Conservation (phyloP, 2,329 filamentous ascomycete genomes). For the Calonectria leucothoes region DNA sequence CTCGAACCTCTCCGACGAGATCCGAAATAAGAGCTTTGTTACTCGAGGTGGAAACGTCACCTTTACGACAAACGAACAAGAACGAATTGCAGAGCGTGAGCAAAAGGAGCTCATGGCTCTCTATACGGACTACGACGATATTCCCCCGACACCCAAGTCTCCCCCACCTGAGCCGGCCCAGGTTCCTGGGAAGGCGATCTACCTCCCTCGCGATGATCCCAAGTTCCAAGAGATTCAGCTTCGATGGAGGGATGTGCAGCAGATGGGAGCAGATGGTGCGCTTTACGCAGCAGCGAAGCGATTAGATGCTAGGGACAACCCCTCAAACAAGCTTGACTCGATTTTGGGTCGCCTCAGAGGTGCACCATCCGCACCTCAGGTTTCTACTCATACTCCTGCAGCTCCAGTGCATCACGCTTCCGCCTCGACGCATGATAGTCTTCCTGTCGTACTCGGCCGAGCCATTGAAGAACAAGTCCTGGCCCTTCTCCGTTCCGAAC, state of each 20-base stretch:
- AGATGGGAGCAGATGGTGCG: constrained; percentile 57
- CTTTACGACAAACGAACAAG: constrained; percentile 67
- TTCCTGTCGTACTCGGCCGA: constrained; percentile 46
- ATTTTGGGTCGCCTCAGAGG: constrained; percentile 52
- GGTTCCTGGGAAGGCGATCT: constrained; percentile 43
- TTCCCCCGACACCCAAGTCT: constrained; percentile 67
- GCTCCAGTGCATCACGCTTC: constrained; percentile 22
- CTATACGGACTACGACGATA: constrained; percentile 65
- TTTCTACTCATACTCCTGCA: constrained; percentile 23
- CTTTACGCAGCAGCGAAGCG: constrained; percentile 57
- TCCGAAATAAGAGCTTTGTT: constrained; percentile 60
- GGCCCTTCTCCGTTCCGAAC: constrained; percentile 57
- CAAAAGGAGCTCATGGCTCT: constrained; percentile 71
- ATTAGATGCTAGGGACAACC: constrained; percentile 51
- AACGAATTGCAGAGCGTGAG: constrained; percentile 67
- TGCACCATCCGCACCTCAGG: constrained; percentile 24
- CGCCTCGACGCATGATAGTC: constrained; percentile 33
- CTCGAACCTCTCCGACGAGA: constrained; percentile 57
- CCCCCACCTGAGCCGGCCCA: constrained; percentile 52
- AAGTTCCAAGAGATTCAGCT: constrained; percentile 61
- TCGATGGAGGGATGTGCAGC: constrained; percentile 60
- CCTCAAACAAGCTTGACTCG: constrained; percentile 52
- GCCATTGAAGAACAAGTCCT: constrained; percentile 56
- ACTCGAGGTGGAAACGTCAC: constrained; percentile 65
- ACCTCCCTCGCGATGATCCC: constrained; percentile 53